Evolutionary conservation across 2,329 filamentous ascomycete genomes (phyloP).

Genomic region (Talaromyces sp.): DNA sequence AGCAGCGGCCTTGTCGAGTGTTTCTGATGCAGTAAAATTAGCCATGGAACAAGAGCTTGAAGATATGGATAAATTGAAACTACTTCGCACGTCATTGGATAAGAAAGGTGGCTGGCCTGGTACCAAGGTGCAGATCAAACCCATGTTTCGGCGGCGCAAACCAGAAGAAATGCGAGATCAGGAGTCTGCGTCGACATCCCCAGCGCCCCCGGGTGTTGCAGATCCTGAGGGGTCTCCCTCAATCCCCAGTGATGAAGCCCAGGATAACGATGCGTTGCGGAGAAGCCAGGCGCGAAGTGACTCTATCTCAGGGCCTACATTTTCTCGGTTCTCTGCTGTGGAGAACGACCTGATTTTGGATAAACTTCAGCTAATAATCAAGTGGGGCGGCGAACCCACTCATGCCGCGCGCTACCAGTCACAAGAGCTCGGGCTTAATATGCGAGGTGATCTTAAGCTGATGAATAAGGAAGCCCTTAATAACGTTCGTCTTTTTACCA

Average conservation of each 20-base stretch:
- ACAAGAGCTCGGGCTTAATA: constrained; percentile 90
- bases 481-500: constrained; percentile 93
- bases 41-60: constrained; percentile 80
- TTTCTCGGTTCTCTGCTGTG: constrained; percentile 90
- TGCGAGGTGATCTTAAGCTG: constrained; percentile 90
- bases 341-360: constrained; percentile 93
- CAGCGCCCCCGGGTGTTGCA: constrained; percentile 11
- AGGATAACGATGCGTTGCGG: constrained; percentile 40
- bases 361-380: constrained; percentile 96
- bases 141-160: constrained; percentile 93
- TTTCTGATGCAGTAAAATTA: constrained; percentile 81
- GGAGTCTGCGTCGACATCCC: constrained; percentile 20
- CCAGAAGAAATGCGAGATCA: constrained; percentile 58
- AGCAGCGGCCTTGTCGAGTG: constrained; percentile 83
- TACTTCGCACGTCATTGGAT: constrained; percentile 81
- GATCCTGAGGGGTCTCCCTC: constrained; percentile 26
- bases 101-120: constrained; percentile 94
- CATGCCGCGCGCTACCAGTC: constrained; percentile 96
- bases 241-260: constrained; percentile 17
- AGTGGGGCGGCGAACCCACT: constrained; percentile 98
- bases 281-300: constrained; percentile 69
- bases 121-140: constrained; percentile 98
- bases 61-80: constrained; percentile 81
- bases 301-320: constrained; percentile 84
- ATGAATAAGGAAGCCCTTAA: constrained; percentile 91